Evolutionary conservation across 139 green algal species (phyloP), one percentile per base, ranked within the genome.

Genomic region (Penium margaritaceum): DNA sequence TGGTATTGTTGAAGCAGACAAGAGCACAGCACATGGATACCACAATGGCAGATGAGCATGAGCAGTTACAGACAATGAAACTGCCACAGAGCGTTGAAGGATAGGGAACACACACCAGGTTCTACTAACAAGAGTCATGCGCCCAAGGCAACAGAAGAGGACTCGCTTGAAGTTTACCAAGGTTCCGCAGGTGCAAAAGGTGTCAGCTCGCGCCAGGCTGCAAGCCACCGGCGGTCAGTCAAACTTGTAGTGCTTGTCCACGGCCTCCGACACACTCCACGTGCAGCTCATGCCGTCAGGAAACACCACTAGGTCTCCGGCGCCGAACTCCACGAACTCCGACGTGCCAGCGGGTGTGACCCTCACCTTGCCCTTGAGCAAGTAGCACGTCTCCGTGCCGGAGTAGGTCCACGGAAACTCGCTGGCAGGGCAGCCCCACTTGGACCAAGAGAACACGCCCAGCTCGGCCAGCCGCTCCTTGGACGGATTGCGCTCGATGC

Each of bases 231-330:
- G n/a, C n/a, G n/a, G n/a, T n/a, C n/a, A 84, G n/a, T 80, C 75
- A 60, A 85, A 85, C 21, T 79, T 66, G 81, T 84, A 85, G 29
- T 86, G 73, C 72, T 85, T 85, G 73, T 85, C 53, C 29, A 85
- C 70, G 32, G 73, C 27, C 0, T 83, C 61, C 33, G 41, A 63
- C 34, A 85, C 80, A 6, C 81, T 63, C 80, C 80, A 85, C 1
- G 79, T 85, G 63, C 80, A 85, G 57, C 35, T 72, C 80, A 85
- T 85, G 47, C 79, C 80, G 15, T 70, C 61, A 2, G 80, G 80
- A 27, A 85, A 85, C 29, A 81, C 70, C 7, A 84, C 80, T 5
- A 85, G 67, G 41, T 86, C 80, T 4, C 80, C 80, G 21, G 70
- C 79, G 4, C 84, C 37, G 46, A 85, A 61, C 19, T 38, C 53